phyloP scores from a whole-genome alignment of 108 stramenopile genomes.

The Bacterosira constricta region DNA sequence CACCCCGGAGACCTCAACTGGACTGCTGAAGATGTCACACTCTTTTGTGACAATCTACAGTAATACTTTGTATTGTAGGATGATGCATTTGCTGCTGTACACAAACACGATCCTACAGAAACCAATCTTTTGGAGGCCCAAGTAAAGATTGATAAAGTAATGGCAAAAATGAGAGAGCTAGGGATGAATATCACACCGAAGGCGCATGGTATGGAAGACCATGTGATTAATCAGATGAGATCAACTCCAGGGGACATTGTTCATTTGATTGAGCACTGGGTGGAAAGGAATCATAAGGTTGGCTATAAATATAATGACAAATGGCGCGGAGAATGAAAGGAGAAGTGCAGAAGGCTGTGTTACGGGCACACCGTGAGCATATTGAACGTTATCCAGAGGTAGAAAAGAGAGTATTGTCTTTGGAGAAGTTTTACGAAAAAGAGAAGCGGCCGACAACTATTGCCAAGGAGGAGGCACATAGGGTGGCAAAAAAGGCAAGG shows the following conservation, averaged over 20 bases:
- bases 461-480: no score
- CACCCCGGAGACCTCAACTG: not conserved
- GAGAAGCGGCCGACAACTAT: no score
- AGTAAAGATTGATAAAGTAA: not conserved
- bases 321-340: no score
- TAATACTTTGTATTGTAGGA: not conserved
- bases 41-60: not conserved
- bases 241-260: not conserved
- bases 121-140: not conserved
- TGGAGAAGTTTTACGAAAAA: no score
- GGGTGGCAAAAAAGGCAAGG: no score
- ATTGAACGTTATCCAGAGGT: no score
- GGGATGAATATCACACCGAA: conserved; percentile 1
- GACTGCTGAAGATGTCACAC: not conserved
- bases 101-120: not conserved
- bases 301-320: no score
- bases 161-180: not conserved
- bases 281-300: not conserved
- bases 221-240: conserved; percentile 1
- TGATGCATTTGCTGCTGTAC: not conserved
- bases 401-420: no score
- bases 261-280: conserved; percentile 7
- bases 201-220: conserved; percentile 9
- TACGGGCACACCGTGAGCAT: no score
- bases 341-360: no score